Evolutionary conservation across 345 rosid species (phyloP).

Genomic region (Bretschneidera sinensis): DNA sequence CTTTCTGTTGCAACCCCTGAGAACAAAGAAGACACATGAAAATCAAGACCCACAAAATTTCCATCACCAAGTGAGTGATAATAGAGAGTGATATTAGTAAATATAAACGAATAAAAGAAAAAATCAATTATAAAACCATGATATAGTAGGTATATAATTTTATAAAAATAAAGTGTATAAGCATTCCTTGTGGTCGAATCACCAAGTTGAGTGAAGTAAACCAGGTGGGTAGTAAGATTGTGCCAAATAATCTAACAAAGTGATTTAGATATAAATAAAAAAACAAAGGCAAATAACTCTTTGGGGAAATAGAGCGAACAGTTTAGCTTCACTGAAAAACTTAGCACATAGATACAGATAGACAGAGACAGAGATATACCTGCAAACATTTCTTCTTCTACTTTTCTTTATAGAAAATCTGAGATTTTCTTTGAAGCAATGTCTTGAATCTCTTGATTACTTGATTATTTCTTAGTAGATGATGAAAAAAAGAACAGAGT

Average conservation of each 20-base stretch:
- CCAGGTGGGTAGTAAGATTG: not conserved
- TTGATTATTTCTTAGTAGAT: no score
- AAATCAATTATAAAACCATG: not conserved
- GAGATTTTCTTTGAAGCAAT: not conserved
- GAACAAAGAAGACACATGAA: not conserved
- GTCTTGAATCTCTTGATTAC: not conserved
- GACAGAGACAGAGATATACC: not conserved
- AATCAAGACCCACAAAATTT: not conserved
- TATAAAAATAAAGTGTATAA: not conserved
- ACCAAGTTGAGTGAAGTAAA: not conserved
- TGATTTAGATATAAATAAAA: not conserved
- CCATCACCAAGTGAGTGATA: no score
- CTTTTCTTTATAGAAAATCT: not conserved
- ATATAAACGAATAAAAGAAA: no score
- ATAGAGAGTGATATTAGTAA: no score
- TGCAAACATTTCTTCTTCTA: not conserved
- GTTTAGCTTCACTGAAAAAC: slow-evolving; percentile 3
- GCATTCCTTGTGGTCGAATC: not conserved
- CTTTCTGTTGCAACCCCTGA: slow-evolving; percentile 17
- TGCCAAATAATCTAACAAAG: slow-evolving; percentile 1
- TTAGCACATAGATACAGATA: not conserved
- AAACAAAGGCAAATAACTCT: slow-evolving; percentile 2
- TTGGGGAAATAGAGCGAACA: slow-evolving; percentile 29
- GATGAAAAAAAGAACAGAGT: no score
- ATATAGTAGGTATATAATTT: not conserved